Evolutionary conservation across 2,329 filamentous ascomycete species (phyloP).

Genomic region (Mollisiaceae sp.): DNA sequence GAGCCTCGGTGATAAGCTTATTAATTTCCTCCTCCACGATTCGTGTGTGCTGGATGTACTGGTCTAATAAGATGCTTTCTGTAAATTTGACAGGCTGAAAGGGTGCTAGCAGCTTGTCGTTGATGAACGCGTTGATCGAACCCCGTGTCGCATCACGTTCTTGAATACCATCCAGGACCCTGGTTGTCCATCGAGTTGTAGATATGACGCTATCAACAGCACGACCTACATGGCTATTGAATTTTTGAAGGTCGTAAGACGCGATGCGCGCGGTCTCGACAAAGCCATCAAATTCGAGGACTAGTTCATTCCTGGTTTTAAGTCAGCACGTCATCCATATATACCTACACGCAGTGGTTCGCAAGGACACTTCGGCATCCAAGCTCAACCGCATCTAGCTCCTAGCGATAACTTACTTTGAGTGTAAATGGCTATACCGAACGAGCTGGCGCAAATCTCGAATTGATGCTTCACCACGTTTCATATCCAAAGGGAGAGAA

Average conservation of each 20-base stretch:
- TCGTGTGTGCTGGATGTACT: constrained; percentile 75
- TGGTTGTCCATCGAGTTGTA: constrained; percentile 77
- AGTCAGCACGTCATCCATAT: neutral
- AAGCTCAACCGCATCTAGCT: neutral
- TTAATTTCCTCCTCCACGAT: constrained; percentile 73
- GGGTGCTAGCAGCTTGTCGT: constrained; percentile 57
- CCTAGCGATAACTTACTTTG: constrained; percentile 44
- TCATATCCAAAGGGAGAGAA: constrained; percentile 78
- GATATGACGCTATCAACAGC: constrained; percentile 76
- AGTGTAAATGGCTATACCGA: constrained; percentile 69
- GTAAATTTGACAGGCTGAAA: constrained; percentile 67
- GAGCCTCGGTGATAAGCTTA: constrained; percentile 71
- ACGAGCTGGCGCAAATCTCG: constrained; percentile 77
- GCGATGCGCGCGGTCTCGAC: constrained; percentile 70
- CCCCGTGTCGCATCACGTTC: constrained; percentile 37
- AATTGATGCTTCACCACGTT: constrained; percentile 74
- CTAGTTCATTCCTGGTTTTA: constrained; percentile 65
- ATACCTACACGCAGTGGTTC: neutral
- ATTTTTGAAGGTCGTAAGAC: constrained; percentile 70
- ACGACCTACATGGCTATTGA: constrained; percentile 77
- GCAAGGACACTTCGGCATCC: neutral
- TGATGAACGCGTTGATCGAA: constrained; percentile 48
- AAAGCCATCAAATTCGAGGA: constrained; percentile 77
- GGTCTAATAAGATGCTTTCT: constrained; percentile 68
- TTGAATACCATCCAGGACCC: constrained; percentile 45